Percentiles rank a stretch among this genome's conserved stretches.
These are phyloP conservation scores for Fraxinus paxiana DNA, from an alignment of 305 asterid species.

Conservation along the genomic window DNA sequence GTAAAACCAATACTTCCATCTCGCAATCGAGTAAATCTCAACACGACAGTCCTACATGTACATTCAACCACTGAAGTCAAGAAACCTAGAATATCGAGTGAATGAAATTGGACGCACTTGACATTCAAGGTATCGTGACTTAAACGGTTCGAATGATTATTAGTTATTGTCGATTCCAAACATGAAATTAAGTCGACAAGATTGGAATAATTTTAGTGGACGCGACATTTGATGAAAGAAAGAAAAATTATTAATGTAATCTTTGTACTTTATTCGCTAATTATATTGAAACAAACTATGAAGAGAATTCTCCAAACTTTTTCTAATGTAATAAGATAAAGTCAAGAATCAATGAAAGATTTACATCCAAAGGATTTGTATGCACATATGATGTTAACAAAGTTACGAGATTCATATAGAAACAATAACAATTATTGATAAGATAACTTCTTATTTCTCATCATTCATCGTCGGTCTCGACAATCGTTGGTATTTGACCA, in stretches of 20 bases:
- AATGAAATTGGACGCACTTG: not conserved
- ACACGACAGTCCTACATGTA: not conserved
- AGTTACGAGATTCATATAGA: constrained; percentile 18
- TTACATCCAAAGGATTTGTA: not conserved
- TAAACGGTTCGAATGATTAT: not conserved
- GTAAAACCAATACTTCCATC: not conserved
- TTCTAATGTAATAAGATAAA: not conserved
- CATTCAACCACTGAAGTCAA: not conserved
- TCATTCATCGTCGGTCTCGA: constrained; percentile 58
- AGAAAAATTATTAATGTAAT: not conserved
- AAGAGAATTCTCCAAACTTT: not conserved
- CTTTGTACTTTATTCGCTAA: not conserved
- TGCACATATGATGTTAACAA: constrained; percentile 6
- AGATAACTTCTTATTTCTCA: constrained; percentile 1
- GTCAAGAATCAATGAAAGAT: not conserved
- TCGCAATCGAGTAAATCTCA: not conserved
- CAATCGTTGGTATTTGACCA: constrained; percentile 77
- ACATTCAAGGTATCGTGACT: not conserved
- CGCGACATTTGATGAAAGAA: not conserved
- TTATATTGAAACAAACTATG: not conserved
- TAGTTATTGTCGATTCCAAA: not conserved
- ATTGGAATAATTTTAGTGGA: not conserved
- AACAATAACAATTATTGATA: constrained; percentile 21
- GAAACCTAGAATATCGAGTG: not conserved
- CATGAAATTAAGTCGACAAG: not conserved